Evolutionary conservation across 1,139 yeast genomes (phyloP).

Genomic region (Geotrichum carabidarum): DNA sequence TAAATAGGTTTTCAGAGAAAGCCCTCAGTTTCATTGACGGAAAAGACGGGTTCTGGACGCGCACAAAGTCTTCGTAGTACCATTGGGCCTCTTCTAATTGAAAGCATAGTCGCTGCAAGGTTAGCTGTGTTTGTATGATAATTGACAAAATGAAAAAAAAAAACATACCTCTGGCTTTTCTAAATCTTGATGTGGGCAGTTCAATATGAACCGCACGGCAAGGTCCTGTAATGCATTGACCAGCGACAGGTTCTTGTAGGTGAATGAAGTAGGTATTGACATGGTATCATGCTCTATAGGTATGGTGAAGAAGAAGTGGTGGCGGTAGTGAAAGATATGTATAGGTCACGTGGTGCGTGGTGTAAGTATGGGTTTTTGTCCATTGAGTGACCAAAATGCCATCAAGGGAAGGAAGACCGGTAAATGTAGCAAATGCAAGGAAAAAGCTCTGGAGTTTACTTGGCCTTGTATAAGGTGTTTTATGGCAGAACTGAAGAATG

Average conservation of each 20-base stretch:
- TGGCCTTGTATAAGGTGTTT: too few relatives aligned
- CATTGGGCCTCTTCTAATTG: slow-evolving; percentile 98
- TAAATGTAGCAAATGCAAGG: too few relatives aligned
- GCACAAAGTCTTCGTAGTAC: slow-evolving; percentile 86
- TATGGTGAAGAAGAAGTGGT: too few relatives aligned
- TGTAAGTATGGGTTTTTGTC: too few relatives aligned
- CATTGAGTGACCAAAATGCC: too few relatives aligned
- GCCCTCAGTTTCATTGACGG: slow-evolving; percentile 75
- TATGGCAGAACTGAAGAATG: too few relatives aligned
- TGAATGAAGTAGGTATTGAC: slow-evolving; percentile 28
- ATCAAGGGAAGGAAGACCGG: too few relatives aligned
- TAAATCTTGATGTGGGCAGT: slow-evolving; percentile 87
- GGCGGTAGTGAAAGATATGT: too few relatives aligned
- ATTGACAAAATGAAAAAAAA: background rate
- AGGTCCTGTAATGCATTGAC: slow-evolving; percentile 82
- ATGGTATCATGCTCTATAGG: slow-evolving; percentile 14
- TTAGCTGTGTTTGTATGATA: background rate
- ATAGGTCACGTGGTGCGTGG: too few relatives aligned
- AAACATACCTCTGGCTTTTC: slow-evolving; percentile 66
- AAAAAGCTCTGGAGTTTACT: too few relatives aligned
- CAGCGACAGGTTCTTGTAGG: slow-evolving; percentile 42
- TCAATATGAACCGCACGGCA: slow-evolving; percentile 81
- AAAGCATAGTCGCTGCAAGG: slow-evolving; percentile 61
- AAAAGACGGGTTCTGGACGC: slow-evolving; percentile 66
- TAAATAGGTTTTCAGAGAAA: slow-evolving; percentile 69